These are phyloP conservation scores for Phialophora tarda DNA, from an alignment of 2,329 filamentous ascomycete species.

Conservation along the genomic window DNA sequence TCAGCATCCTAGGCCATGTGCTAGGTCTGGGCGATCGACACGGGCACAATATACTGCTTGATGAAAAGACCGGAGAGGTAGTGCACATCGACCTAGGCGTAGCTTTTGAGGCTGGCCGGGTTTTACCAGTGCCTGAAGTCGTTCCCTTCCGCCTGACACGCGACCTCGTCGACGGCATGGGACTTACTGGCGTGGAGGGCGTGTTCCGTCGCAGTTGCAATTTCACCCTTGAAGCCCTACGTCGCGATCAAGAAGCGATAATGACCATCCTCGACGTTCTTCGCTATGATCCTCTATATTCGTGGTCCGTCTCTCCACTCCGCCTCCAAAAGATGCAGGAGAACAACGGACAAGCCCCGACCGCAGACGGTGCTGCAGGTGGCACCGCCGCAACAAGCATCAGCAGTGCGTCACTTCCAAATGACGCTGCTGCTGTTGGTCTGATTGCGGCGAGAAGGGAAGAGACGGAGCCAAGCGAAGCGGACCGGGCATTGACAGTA, in stretches of 20 bases:
- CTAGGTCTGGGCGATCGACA: slow-evolving; percentile 93
- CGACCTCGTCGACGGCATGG: slow-evolving; percentile 97
- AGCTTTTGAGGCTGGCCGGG: slow-evolving; percentile 92
- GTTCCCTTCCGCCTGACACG: slow-evolving; percentile 94
- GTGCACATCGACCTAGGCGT: slow-evolving; percentile 98
- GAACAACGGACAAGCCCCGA: slow-evolving; percentile 51
- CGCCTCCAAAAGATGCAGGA: slow-evolving; percentile 71
- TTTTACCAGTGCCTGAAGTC: slow-evolving; percentile 93
- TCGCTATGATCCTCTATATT: slow-evolving; percentile 96
- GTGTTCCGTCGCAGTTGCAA: slow-evolving; percentile 98
- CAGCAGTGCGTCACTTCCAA: slow-evolving; percentile 30
- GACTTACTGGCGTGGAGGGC: slow-evolving; percentile 90
- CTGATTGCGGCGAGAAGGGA: slow-evolving; percentile 41
- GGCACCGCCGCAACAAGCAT: slow-evolving; percentile 39
- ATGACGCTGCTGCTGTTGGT: slow-evolving; percentile 1
- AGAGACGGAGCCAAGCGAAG: slow-evolving; percentile 72
- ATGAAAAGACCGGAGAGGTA: slow-evolving; percentile 86
- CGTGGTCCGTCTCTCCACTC: slow-evolving; percentile 83
- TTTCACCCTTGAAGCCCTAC: slow-evolving; percentile 90
- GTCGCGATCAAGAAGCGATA: slow-evolving; percentile 95
- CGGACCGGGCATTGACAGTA: slow-evolving; percentile 86
- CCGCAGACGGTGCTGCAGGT: slow-evolving; percentile 31
- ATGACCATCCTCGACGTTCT: slow-evolving; percentile 98
- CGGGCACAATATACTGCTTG: slow-evolving; percentile 94
- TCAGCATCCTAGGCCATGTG: slow-evolving; percentile 92